Percentiles rank a stretch among this genome's conserved stretches.
Conservation (phyloP, 176 grass and related monocot genomes). For the Microstegium vimineum region DNA sequence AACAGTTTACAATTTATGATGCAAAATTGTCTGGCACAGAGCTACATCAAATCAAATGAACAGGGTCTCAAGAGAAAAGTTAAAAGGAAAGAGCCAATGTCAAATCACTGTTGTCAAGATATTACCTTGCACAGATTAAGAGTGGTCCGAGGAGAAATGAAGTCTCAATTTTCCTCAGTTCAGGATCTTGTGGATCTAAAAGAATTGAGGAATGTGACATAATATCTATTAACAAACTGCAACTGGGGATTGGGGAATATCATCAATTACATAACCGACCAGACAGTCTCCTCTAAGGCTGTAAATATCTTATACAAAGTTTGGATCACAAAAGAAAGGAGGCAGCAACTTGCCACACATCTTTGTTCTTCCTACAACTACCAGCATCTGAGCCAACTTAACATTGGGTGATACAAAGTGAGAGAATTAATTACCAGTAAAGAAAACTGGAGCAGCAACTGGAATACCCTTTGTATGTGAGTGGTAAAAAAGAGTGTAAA, state of each 20-base stretch:
- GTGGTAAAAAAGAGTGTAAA: slow-evolving; percentile 90
- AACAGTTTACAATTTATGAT: neutral
- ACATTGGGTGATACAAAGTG: neutral
- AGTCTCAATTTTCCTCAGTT: slow-evolving; percentile 78
- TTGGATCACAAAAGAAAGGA: neutral
- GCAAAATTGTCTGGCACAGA: slow-evolving; percentile 6
- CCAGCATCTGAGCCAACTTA: slow-evolving; percentile 13
- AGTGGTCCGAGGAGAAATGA: slow-evolving; percentile 88
- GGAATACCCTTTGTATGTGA: slow-evolving; percentile 70
- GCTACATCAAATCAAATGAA: neutral
- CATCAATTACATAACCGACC: neutral
- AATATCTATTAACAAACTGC: neutral
- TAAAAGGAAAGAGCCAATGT: neutral
- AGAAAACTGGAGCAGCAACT: slow-evolving; percentile 78
- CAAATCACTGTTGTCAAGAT: neutral
- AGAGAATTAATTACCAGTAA: slow-evolving; percentile 67
- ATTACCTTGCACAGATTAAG: slow-evolving; percentile 81
- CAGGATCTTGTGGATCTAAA: slow-evolving; percentile 67
- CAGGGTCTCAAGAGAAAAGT: neutral
- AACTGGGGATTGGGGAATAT: neutral
- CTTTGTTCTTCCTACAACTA: slow-evolving; percentile 12
- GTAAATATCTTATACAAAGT: neutral
- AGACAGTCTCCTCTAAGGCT: neutral
- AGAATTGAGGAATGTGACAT: slow-evolving; percentile 18
- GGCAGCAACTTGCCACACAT: neutral